Conservation (phyloP, 23 red algal genomes). For the Chondrus crispus region DNA sequence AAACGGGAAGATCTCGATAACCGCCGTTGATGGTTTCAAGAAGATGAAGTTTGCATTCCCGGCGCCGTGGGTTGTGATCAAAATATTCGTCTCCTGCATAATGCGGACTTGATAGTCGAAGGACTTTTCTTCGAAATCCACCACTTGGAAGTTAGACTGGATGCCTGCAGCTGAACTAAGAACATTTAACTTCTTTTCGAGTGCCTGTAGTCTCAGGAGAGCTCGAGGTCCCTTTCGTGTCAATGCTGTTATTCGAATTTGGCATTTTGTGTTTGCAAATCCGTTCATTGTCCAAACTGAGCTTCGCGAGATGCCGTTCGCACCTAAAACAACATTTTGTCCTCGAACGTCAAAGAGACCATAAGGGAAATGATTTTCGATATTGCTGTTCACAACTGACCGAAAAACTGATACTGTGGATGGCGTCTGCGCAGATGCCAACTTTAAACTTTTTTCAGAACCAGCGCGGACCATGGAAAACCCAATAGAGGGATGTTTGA, state of each 20-base stretch:
- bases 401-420: not conserved
- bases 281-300: not conserved
- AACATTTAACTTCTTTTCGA: constrained; percentile 35
- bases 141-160: constrained; percentile 36
- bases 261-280: not conserved
- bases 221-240: constrained; percentile 59
- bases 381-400: constrained; percentile 42
- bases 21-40: constrained; percentile 45
- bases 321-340: constrained; percentile 48
- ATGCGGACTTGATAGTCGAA: constrained; percentile 62
- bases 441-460: not conserved
- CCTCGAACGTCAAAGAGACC: constrained; percentile 35
- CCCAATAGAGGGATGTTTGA: constrained; percentile 16
- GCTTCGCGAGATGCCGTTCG: constrained; percentile 44
- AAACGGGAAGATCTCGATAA: constrained; percentile 86
- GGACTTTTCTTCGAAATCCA: constrained; percentile 53
- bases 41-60: constrained; percentile 85
- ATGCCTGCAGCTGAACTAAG: constrained; percentile 7
- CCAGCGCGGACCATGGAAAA: constrained; percentile 20
- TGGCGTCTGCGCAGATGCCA: not conserved
- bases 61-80: constrained; percentile 76
- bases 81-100: constrained; percentile 80
- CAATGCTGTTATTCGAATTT: constrained; percentile 42
- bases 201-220: constrained; percentile 52
- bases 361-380: constrained; percentile 45